phyloP scores from a whole-genome alignment of 2,329 filamentous ascomycete species.

The Neonectria sp. region DNA sequence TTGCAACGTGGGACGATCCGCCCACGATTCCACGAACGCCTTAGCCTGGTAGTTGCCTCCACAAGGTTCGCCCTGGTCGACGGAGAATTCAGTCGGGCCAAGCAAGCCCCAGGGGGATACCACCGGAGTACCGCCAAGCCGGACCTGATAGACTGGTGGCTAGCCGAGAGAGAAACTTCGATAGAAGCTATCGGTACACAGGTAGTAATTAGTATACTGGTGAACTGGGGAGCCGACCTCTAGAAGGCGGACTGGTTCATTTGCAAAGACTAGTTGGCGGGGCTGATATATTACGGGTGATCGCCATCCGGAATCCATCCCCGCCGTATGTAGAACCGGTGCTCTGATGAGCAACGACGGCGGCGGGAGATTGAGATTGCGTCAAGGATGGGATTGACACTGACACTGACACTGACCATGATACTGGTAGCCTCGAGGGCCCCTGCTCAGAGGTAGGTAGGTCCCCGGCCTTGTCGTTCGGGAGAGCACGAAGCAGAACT shows the following conservation, averaged over 20 bases:
- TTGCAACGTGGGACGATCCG: slow-evolving; percentile 28
- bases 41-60: slow-evolving; percentile 24
- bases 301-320: slow-evolving; percentile 37
- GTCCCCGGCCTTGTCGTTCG: neutral
- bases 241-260: slow-evolving; percentile 7
- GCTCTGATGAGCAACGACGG: slow-evolving; percentile 26
- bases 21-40: slow-evolving; percentile 28
- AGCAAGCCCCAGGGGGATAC: slow-evolving; percentile 29
- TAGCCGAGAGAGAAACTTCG: neutral
- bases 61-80: slow-evolving; percentile 32
- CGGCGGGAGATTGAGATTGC: slow-evolving; percentile 34
- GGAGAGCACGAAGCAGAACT: neutral
- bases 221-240: neutral
- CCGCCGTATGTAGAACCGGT: slow-evolving; percentile 22
- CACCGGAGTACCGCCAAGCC: slow-evolving; percentile 3
- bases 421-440: slow-evolving; percentile 7
- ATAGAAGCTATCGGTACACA: neutral
- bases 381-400: slow-evolving; percentile 29
- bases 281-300: slow-evolving; percentile 31
- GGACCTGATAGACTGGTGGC: neutral
- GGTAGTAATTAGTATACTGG: neutral
- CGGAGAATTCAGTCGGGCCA: slow-evolving; percentile 46
- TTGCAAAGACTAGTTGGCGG: slow-evolving; percentile 12
- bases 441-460: slow-evolving; percentile 10
- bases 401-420: slow-evolving; percentile 14